Evolutionary conservation across 768 basidiomycete genomes (phyloP), one percentile per base, ranked within the genome.

Genomic region (Crepidotus variabilis): DNA sequence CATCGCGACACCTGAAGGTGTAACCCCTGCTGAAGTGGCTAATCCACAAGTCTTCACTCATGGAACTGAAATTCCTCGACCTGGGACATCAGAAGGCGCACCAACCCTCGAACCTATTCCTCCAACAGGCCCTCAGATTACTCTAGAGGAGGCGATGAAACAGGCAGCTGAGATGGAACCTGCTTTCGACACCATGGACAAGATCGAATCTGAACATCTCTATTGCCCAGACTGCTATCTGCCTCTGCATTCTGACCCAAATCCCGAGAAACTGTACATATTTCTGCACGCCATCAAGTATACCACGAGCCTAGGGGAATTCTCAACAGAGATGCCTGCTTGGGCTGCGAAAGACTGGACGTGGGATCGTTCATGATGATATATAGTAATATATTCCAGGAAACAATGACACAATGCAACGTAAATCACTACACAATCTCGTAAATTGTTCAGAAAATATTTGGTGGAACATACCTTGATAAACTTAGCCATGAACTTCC

Each of bases 201-300:
- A 71, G 24, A 64, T 72, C 39, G 64, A 74, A 51, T 67, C 67
- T 13, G 76, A 80, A 36, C 75, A 77, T 54, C 64, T 79, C 18
- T 97, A 92, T 72, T 99, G 96, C 68, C 77, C 82, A 1, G 91
- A 93, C 66, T 99, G 96, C 68, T 98, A 90, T 70, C 76, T 97
- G 47, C 97, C 97, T 14, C 72, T 98, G 22, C 87, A 94, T 56
- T 92, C 94, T 10, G 97, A 99, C 71, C 97, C 96, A 1, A 85
- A 83, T 65, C 94, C 95, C 1, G 92, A 94, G 68, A 85, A 85
- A 58, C 75, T 98, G 55, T 98, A 93, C 72, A 98, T 99, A 61
- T 99, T 95, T 72, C 72, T 99, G 66, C 97, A 99, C 65, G 95
- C 97, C 23, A 70, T 90, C 65, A 81, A 82, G 63, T 98, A 94